Evolutionary conservation across 2,329 filamentous ascomycete genomes (phyloP).

Genomic region (Paraphoma sp.): DNA sequence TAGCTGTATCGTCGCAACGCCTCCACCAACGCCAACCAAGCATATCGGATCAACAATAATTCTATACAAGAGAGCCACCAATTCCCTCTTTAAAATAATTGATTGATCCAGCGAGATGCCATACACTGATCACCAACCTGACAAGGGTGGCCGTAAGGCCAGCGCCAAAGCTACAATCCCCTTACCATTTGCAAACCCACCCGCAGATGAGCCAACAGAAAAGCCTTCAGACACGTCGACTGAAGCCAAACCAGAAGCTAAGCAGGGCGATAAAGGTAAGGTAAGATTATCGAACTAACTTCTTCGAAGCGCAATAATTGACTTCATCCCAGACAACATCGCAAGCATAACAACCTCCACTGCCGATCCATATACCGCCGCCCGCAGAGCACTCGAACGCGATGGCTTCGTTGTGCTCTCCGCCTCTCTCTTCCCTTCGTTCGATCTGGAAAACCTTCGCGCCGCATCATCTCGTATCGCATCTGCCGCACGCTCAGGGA

Average conservation of each 20-base stretch:
- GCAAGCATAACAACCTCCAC: constrained; percentile 14
- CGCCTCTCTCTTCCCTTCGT: constrained; percentile 62
- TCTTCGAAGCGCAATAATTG: not conserved
- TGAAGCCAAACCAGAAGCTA: not conserved
- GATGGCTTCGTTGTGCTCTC: constrained; percentile 81
- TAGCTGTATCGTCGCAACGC: not conserved
- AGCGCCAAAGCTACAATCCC: not conserved
- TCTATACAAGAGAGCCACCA: not conserved
- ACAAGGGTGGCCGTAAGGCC: not conserved
- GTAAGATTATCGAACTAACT: not conserved
- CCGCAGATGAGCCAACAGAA: not conserved
- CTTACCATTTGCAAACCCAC: not conserved
- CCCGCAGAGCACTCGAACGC: constrained; percentile 63
- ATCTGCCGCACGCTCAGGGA: constrained; percentile 68
- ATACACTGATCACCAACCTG: not conserved
- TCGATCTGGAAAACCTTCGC: constrained; percentile 64
- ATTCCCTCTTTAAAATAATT: not conserved
- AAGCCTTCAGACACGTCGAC: not conserved
- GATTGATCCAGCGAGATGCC: not conserved
- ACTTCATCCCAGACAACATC: not conserved
- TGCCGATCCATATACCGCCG: constrained; percentile 33
- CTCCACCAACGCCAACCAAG: not conserved
- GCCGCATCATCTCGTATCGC: constrained; percentile 65
- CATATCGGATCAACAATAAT: not conserved
- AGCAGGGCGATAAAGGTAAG: not conserved